phyloP scores from a whole-genome alignment of 768 basidiomycete species.

The Gymnopilus junonius region DNA sequence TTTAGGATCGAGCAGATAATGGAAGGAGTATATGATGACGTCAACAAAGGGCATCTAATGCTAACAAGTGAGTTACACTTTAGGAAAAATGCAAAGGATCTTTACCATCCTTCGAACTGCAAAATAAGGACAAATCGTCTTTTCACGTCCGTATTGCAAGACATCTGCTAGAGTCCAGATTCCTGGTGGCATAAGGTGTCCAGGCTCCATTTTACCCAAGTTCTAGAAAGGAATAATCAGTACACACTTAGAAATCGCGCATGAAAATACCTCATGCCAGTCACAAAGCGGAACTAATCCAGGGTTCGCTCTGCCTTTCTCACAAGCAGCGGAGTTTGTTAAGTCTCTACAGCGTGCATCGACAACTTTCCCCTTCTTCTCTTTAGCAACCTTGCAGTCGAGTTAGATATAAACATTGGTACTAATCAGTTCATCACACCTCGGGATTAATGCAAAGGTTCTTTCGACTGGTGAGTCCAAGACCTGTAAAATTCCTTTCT shows the following conservation, averaged over 20 bases:
- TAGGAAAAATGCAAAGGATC: not conserved
- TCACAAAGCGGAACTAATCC: slow-evolving; percentile 91
- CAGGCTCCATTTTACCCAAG: slow-evolving; percentile 80
- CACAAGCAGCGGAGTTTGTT: slow-evolving; percentile 81
- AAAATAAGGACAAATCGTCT: slow-evolving; percentile 93
- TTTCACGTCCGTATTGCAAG: slow-evolving; percentile 84
- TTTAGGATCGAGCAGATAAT: slow-evolving; percentile 97
- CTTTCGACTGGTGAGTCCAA: slow-evolving; percentile 94
- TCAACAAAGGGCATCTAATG: slow-evolving; percentile 92
- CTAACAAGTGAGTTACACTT: slow-evolving; percentile 13
- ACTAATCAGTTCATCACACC: slow-evolving; percentile 45
- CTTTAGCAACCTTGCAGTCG: slow-evolving; percentile 78
- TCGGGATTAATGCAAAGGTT: slow-evolving; percentile 96
- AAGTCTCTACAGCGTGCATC: slow-evolving; percentile 97
- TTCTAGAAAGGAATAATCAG: slow-evolving; percentile 54
- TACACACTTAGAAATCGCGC: slow-evolving; percentile 1
- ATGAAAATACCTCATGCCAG: slow-evolving; percentile 85
- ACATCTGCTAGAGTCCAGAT: slow-evolving; percentile 96
- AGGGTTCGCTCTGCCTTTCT: slow-evolving; percentile 84
- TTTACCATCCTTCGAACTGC: slow-evolving; percentile 92
- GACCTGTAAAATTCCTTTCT: slow-evolving; percentile 82
- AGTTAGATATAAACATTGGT: not conserved
- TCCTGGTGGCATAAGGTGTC: slow-evolving; percentile 80
- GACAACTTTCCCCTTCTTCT: slow-evolving; percentile 98
- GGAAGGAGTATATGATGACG: slow-evolving; percentile 98